Percentiles rank a stretch among this genome's conserved stretches.
These are phyloP conservation scores for Pyrenochaeta sp. DNA, from an alignment of 2,329 filamentous ascomycete species.

Conservation along the genomic window DNA sequence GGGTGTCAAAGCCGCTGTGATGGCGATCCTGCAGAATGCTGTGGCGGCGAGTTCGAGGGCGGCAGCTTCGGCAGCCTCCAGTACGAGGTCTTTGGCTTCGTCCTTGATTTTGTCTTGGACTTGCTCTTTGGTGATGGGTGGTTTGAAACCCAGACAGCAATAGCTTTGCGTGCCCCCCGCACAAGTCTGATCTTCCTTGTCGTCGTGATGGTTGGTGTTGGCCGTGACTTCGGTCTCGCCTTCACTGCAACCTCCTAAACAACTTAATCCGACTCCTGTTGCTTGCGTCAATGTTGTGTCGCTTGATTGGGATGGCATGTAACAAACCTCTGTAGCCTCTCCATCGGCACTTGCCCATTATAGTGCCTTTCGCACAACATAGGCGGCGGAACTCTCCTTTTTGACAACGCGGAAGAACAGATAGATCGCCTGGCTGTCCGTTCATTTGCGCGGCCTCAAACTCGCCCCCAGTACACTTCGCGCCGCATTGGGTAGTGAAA, in stretches of 20 bases:
- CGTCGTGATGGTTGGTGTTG: slow-evolving; percentile 41
- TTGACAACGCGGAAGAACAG: neutral
- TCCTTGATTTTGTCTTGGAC: too few relatives aligned
- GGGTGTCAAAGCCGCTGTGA: slow-evolving; percentile 36
- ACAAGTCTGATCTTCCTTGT: slow-evolving; percentile 44
- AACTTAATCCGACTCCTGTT: too few relatives aligned
- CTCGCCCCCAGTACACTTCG: slow-evolving; percentile 12
- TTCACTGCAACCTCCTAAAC: slow-evolving; percentile 1
- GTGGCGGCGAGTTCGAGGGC: slow-evolving; percentile 47
- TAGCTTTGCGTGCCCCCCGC: slow-evolving; percentile 25
- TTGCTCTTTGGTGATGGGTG: slow-evolving; percentile 20
- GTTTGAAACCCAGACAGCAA: slow-evolving; percentile 41
- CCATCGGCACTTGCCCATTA: slow-evolving; percentile 8
- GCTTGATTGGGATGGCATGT: too few relatives aligned
- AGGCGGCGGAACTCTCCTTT: slow-evolving; percentile 1
- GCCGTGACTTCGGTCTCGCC: slow-evolving; percentile 36
- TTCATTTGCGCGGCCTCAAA: slow-evolving; percentile 7
- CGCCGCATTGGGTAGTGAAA: slow-evolving; percentile 8
- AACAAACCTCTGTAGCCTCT: slow-evolving; percentile 6
- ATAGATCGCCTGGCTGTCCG: slow-evolving; percentile 2
- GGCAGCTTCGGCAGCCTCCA: slow-evolving; percentile 30
- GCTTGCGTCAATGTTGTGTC: too few relatives aligned
- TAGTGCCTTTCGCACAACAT: slow-evolving; percentile 6
- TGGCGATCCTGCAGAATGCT: slow-evolving; percentile 45
- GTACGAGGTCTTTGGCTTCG: neutral